These are phyloP conservation scores for Cryoendolithus antarcticus DNA, from an alignment of 2,329 filamentous ascomycete genomes.

Conservation along the genomic window DNA sequence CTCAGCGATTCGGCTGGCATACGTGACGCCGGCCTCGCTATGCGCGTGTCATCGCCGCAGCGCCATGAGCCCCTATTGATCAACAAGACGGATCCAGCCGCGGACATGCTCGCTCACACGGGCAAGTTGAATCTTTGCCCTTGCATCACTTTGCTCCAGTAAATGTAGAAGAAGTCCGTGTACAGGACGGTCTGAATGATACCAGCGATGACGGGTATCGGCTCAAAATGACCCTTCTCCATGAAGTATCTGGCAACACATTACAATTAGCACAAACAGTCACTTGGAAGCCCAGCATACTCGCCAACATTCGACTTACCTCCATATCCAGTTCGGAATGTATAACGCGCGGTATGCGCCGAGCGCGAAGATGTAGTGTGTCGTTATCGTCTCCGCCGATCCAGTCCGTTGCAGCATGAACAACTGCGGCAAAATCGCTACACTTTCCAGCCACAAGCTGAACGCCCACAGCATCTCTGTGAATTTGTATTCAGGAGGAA, in stretches of 20 bases:
- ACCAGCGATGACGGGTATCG: constrained; percentile 77
- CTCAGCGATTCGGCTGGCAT: too few species aligned
- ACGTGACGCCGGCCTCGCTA: too few species aligned
- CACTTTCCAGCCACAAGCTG: constrained; percentile 93
- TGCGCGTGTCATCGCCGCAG: too few species aligned
- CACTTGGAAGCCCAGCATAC: neutral
- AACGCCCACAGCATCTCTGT: constrained; percentile 91
- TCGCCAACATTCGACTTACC: constrained; percentile 1
- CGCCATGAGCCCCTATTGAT: too few species aligned
- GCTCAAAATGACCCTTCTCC: constrained; percentile 64
- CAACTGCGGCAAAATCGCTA: constrained; percentile 91
- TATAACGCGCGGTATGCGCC: constrained; percentile 87
- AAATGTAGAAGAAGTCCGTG: constrained; percentile 99
- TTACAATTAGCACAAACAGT: too few species aligned
- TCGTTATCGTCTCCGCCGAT: constrained; percentile 98
- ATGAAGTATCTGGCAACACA: constrained; percentile 49
- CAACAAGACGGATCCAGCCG: too few species aligned
- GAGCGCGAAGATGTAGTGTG: constrained; percentile 90
- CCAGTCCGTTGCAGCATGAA: constrained; percentile 98
- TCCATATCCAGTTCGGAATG: constrained; percentile 97
- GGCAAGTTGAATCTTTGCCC: constrained; percentile 44
- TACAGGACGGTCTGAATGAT: constrained; percentile 90
- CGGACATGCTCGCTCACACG: constrained; percentile 24
- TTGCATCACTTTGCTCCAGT: constrained; percentile 71
- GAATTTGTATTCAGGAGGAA: constrained; percentile 72